Evolutionary conservation across 1,284 basidiomycete species (phyloP).

Genomic region (Cutaneotrichosporon sp.): DNA sequence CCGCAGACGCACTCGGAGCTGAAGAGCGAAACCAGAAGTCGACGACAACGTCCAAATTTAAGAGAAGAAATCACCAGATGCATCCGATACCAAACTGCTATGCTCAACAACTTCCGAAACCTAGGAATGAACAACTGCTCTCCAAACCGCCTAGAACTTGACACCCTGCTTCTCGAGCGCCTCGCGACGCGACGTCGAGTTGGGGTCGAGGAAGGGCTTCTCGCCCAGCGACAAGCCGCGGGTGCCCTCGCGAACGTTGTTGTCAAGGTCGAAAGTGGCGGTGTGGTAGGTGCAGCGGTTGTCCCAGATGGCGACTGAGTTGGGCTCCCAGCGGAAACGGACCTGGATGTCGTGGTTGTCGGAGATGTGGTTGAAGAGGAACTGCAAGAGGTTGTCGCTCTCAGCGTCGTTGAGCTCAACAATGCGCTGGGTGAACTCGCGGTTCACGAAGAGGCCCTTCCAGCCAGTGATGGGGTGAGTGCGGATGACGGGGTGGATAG

Average conservation of each 20-base stretch:
- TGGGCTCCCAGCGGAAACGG: constrained; percentile 49
- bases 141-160: not conserved
- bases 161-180: constrained; percentile 7
- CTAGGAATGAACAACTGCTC: no score
- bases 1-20: no score
- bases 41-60: no score
- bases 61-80: no score
- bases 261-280: constrained; percentile 57
- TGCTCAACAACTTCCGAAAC: no score
- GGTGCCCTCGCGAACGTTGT: constrained; percentile 54
- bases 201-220: constrained; percentile 54
- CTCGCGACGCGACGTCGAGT: constrained; percentile 20
- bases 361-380: constrained; percentile 20
- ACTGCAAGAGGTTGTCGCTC: constrained; percentile 46
- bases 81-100: no score
- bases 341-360: constrained; percentile 63
- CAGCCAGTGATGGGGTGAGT: constrained; percentile 58
- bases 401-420: constrained; percentile 58
- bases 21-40: no score
- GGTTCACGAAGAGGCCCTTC: constrained; percentile 61
- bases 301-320: constrained; percentile 47
- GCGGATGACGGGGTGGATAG: constrained; percentile 54
- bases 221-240: constrained; percentile 63
- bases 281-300: constrained; percentile 43
- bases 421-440: constrained; percentile 58